Conservation (phyloP, 345 rosid species). For the Ceriops decandra region DNA sequence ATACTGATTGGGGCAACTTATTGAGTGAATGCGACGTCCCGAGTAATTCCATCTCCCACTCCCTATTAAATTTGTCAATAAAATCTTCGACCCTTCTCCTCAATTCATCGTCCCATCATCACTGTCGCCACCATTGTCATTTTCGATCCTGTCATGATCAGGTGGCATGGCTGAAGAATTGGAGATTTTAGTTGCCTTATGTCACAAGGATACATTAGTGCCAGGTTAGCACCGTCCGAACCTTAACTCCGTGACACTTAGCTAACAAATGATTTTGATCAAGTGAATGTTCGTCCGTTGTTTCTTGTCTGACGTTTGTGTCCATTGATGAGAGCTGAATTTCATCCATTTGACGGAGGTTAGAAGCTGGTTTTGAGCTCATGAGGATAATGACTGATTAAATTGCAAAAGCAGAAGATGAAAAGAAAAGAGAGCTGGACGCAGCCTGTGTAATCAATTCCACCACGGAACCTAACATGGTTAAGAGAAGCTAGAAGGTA, state of each 20-base stretch:
- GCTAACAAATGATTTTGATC: not conserved
- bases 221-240: no score
- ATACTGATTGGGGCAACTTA: no score
- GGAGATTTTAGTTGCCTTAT: not conserved
- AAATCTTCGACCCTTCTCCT: conserved; percentile 60
- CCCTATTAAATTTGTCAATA: conserved; percentile 47
- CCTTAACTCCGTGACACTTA: no score
- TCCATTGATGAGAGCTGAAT: not conserved
- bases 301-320: conserved; percentile 8
- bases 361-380: conserved; percentile 30
- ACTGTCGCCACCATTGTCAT: not conserved
- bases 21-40: conserved; percentile 8
- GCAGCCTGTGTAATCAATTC: conserved; percentile 39
- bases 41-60: conserved; percentile 50
- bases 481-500: not conserved
- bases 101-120: conserved; percentile 39
- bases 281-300: not conserved
- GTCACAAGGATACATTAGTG: no score
- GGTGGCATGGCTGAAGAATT: not conserved
- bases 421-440: conserved; percentile 39
- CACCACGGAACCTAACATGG: conserved; percentile 31
- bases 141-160: not conserved
- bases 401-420: conserved; percentile 47
- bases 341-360: conserved; percentile 9
- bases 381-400: conserved; percentile 40